A percentile compares a stretch with the other conserved stretches of the same genome.
Evolutionary conservation across 305 asterid species (phyloP).

Genomic region (Fraxinus sp.): DNA sequence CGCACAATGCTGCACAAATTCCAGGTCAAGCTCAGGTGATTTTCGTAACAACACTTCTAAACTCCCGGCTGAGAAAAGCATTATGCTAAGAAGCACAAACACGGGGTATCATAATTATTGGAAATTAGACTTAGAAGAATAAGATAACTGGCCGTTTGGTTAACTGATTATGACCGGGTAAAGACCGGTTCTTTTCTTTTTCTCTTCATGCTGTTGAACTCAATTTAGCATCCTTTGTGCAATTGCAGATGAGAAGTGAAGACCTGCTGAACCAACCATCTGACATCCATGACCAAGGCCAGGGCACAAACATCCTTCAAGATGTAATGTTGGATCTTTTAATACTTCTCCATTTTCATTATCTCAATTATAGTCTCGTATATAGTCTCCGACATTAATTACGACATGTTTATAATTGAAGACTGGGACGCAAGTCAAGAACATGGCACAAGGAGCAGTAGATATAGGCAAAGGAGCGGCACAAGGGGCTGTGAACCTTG

Average conservation of each 20-base stretch:
- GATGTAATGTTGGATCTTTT: conserved; percentile 39
- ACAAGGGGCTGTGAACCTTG: conserved; percentile 29
- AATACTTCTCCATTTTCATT: not conserved
- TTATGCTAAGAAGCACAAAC: not conserved
- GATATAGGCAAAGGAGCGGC: conserved; percentile 39
- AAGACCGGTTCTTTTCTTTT: not conserved
- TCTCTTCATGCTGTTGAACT: not conserved
- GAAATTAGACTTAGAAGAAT: not conserved
- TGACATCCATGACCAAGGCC: conserved; percentile 33
- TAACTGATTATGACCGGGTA: not conserved
- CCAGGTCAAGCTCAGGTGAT: conserved; percentile 65
- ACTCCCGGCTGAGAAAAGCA: not conserved
- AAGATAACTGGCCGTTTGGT: not conserved
- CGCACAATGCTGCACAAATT: conserved; percentile 24
- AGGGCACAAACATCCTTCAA: conserved; percentile 41
- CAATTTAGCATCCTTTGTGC: not conserved
- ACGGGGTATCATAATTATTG: not conserved
- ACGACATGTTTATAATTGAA: not conserved
- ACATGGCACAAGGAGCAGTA: conserved; percentile 38
- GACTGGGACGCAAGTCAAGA: conserved; percentile 43
- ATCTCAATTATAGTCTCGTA: not conserved
- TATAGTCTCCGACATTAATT: not conserved
- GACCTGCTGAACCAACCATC: conserved; percentile 37
- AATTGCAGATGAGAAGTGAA: conserved; percentile 53
- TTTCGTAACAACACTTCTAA: not conserved